A percentile compares a stretch with the other conserved stretches of the same genome.
Evolutionary conservation across 345 rosid species (phyloP).

Genomic region (Ceriops decandra): DNA sequence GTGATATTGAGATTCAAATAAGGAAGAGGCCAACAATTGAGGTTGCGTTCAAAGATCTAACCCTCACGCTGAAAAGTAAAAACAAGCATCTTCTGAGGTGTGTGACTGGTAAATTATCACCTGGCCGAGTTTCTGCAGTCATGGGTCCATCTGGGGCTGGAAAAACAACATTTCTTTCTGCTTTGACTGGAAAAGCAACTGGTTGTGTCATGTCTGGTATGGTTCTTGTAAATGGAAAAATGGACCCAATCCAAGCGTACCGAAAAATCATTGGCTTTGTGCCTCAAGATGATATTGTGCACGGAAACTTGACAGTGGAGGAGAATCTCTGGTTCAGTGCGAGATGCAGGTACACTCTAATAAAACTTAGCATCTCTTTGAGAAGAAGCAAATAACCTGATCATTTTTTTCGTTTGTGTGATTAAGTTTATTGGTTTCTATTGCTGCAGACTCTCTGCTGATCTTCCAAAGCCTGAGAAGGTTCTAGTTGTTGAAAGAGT

Average conservation of each 20-base stretch:
- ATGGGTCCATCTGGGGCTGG: conserved; percentile 99
- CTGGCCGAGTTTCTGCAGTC: conserved; percentile 92
- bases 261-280: conserved; percentile 90
- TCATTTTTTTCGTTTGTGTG: background rate
- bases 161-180: conserved; percentile 91
- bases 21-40: conserved; percentile 75
- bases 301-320: conserved; percentile 94
- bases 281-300: conserved; percentile 98
- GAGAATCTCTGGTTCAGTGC: conserved; percentile 99
- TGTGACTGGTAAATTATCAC: conserved; percentile 83
- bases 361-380: background rate
- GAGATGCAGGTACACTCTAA: conserved; percentile 74
- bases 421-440: background rate
- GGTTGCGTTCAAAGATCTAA: conserved; percentile 75
- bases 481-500: conserved; percentile 95
- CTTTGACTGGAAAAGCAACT: conserved; percentile 81
- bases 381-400: background rate
- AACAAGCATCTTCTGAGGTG: conserved; percentile 79
- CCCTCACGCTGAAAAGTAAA: conserved; percentile 72
- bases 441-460: conserved; percentile 58
- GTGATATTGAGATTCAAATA: conserved; percentile 45
- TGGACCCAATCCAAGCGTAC: conserved; percentile 75
- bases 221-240: conserved; percentile 82
- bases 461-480: conserved; percentile 70
- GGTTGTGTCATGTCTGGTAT: conserved; percentile 71